Base-by-base conservation (phyloP, 2,329 filamentous ascomycete species). In the Botrytis deweyae region DNA sequence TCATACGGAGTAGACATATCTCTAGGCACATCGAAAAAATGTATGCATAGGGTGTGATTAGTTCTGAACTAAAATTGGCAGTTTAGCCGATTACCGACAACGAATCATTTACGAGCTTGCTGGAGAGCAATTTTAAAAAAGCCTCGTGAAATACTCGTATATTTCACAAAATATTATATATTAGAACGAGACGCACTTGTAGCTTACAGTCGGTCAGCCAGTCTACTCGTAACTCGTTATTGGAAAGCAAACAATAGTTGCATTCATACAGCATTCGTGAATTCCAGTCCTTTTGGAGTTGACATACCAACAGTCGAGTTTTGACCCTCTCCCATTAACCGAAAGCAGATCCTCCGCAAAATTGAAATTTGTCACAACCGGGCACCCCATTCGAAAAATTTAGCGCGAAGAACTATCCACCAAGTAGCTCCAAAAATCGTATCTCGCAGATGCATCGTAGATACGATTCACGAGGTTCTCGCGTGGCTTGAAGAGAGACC, bases 241-340 rank as follows among this genome's bases (percentile, higher is more conserved):
- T 9, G 7, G 38, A 29, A 10, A 44, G n/a, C 16, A 9, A 29
- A n/a, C 8, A 42, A 20, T 22, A 29, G 2, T 33, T 29, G 29
- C 18, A 44, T 33, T 20, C 4, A 29, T 44, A 7, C n/a, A 64
- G 59, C 2, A 20, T 64, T 20, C 66, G 16, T 42, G 18, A 33
- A 68, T 58, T 40, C n/a, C 46, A n/a, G 25, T 38, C 29, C 3
- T 29, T 3, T 55, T 20, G 14, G 18, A 18, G 8, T 55, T 33
- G 36, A 42, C 49, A 42, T n/a, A 22, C 36, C 66, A 58, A 58
- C n/a, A 12, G n/a, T 68, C 25, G 36, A 68, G 66, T 68, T 58
- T 58, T 68, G 46, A 68, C 49, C 65, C 49, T 44, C 49, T 58
- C 16, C 18, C 38, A 29, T 29, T 55, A 55, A 52, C 10, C 44